phyloP scores from a whole-genome alignment of 1,284 basidiomycete genomes.

The Leccinum solheimii region DNA sequence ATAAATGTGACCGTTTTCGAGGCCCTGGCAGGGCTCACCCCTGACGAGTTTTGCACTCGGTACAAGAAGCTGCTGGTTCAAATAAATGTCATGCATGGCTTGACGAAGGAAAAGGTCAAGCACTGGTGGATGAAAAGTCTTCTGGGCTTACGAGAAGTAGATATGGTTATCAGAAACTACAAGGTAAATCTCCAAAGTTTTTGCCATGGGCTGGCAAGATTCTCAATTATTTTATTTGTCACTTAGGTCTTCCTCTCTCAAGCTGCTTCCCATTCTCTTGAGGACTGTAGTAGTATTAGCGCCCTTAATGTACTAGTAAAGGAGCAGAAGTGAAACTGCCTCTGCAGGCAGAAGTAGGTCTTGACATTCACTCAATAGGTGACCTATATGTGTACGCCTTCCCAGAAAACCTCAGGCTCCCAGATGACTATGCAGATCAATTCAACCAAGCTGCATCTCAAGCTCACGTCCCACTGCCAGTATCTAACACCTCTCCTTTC shows the following conservation, averaged over 20 bases:
- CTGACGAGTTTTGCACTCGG: too few species aligned
- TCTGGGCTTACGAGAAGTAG: constrained; percentile 66
- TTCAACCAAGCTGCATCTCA: constrained; percentile 49
- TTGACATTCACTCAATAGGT: constrained; percentile 59
- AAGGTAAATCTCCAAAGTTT: constrained; percentile 52
- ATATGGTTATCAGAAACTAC: constrained; percentile 78
- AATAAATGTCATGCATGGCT: too few species aligned
- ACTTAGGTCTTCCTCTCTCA: constrained; percentile 88
- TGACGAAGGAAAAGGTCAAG: constrained; percentile 47
- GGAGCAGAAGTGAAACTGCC: constrained; percentile 69
- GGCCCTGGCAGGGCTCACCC: too few species aligned
- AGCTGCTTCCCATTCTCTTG: constrained; percentile 83
- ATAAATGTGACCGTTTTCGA: too few species aligned
- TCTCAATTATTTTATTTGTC: constrained; percentile 5
- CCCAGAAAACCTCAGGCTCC: constrained; percentile 37
- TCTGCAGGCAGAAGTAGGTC: constrained; percentile 72
- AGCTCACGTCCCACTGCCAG: constrained; percentile 68
- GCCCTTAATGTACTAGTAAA: constrained; percentile 55
- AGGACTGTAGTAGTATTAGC: constrained; percentile 72
- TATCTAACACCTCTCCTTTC: constrained; percentile 39
- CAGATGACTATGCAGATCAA: constrained; percentile 46
- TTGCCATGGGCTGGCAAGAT: background rate
- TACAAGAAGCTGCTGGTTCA: too few species aligned
- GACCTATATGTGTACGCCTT: constrained; percentile 78
- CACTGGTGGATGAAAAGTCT: constrained; percentile 53